Conservation (phyloP, 257 asterid species). For the Solanum tacnaense region DNA sequence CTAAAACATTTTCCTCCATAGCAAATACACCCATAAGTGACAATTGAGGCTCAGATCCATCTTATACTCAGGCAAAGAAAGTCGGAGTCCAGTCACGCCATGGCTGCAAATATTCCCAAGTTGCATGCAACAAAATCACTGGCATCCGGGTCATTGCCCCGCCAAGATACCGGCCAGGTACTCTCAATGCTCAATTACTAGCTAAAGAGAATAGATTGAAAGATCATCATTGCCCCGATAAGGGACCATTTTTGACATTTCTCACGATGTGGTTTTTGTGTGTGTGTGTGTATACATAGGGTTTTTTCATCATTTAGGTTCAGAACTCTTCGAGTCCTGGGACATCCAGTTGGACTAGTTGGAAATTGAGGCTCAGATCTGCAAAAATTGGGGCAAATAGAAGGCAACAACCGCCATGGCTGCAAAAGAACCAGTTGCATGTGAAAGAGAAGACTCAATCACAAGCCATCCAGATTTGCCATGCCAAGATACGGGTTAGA, state of each 20-base stretch:
- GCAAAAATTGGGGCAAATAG: not conserved
- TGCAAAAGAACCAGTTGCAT: not conserved
- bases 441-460: not conserved
- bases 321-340: not conserved
- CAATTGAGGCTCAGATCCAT: not conserved
- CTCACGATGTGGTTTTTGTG: not conserved
- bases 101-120: not conserved
- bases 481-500: not conserved
- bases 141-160: not conserved
- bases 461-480: not conserved
- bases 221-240: not conserved
- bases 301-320: not conserved
- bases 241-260: not conserved
- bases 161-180: not conserved
- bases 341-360: not conserved
- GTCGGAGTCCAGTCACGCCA: not conserved
- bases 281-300: not conserved
- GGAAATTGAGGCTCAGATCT: constrained; percentile 6
- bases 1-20: not conserved
- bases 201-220: not conserved
- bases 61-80: not conserved
- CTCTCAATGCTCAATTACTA: not conserved
- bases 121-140: not conserved
- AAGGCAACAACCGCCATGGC: not conserved
- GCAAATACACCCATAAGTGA: not conserved